Base-by-base conservation (phyloP, 805 yeast species). In the Allodekkera sacchari region DNA sequence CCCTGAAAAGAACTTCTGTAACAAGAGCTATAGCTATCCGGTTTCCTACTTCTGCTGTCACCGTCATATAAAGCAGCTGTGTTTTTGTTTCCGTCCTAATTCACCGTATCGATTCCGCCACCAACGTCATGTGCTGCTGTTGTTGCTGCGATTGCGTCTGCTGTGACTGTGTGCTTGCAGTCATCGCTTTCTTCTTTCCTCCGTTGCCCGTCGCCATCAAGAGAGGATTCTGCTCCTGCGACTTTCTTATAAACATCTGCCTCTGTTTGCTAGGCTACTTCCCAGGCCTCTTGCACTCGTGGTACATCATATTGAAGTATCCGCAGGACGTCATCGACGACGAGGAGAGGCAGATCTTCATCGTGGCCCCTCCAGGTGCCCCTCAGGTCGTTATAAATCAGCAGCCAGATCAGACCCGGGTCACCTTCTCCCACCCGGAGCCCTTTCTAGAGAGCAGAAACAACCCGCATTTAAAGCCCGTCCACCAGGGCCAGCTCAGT, bases 191-290 rank as follows among this genome's bases (percentile, higher is more conserved):
- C 30, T 52, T 83, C 44, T 65, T 79, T 45, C 94, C 94, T 1
- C 94, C 94, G 1, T 51, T 83, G 32, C 85, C 94, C 1, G 94
- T 83, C 13, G 65, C 74, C 46, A 58, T 82, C 40, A 79, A 81
- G 50, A 64, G 80, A 33, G 94, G 94, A 3, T 36, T 80, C 32
- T 76, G 79, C 39, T 75, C 88, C 2, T 73, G 77, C 6, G 94
- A 83, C 48, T 63, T 65, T 28, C 53, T 75, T 34, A 78, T 84
- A 47, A 83, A 83, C 55, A 63, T 83, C 25, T 52, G 72, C 18
- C 60, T 81, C 25, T 74, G 77, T 41, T 31, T 76, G 7, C 55
- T 80, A 20, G 83, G 87, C 3, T 75, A 69, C 51, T 55, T 81
- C 35, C 89, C 89, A 0, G 87, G 87, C 3, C 58, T 79, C 31